These are phyloP conservation scores for Phytophthora megakarya DNA, from an alignment of 352 stramenopile genomes.

Conservation along the genomic window DNA sequence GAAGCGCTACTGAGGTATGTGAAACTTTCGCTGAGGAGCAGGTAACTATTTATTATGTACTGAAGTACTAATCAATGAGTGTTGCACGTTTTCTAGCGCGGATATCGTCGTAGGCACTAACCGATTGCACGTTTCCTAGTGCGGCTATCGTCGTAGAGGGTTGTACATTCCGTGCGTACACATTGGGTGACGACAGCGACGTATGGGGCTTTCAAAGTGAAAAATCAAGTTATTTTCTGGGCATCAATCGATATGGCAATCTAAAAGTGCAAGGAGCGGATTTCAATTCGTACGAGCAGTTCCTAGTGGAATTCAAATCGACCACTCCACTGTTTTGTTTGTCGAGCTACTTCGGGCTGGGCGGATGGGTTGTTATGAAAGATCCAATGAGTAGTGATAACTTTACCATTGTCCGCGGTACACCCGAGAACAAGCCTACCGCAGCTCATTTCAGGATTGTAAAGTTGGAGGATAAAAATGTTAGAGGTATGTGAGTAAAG, in stretches of 20 bases:
- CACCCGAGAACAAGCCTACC: slow-evolving; percentile 61
- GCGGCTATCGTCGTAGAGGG: slow-evolving; percentile 64
- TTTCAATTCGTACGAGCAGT: slow-evolving; percentile 80
- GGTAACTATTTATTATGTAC: background rate
- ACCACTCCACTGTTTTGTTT: slow-evolving; percentile 67
- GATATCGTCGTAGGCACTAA: slow-evolving; percentile 57
- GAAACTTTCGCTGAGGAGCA: background rate
- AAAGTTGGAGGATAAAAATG: slow-evolving; percentile 52
- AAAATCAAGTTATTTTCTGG: slow-evolving; percentile 64
- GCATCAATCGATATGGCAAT: slow-evolving; percentile 71
- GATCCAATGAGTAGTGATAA: slow-evolving; percentile 14
- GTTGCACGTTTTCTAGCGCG: slow-evolving; percentile 39
- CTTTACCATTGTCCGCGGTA: slow-evolving; percentile 63
- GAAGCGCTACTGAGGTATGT: slow-evolving; percentile 60
- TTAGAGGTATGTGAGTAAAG: no score
- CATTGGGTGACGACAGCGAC: slow-evolving; percentile 72
- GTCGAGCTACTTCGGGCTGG: slow-evolving; percentile 74
- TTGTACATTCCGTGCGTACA: slow-evolving; percentile 79
- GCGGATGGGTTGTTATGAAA: slow-evolving; percentile 59
- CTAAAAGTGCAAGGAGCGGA: slow-evolving; percentile 65
- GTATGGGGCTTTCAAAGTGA: slow-evolving; percentile 85
- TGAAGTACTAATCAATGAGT: background rate
- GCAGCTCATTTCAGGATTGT: slow-evolving; percentile 68
- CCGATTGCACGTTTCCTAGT: slow-evolving; percentile 27
- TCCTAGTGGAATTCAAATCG: slow-evolving; percentile 60